These are phyloP conservation scores for Kluyveromyces sp. DNA, from an alignment of 1,139 yeast genomes.

Conservation along the genomic window DNA sequence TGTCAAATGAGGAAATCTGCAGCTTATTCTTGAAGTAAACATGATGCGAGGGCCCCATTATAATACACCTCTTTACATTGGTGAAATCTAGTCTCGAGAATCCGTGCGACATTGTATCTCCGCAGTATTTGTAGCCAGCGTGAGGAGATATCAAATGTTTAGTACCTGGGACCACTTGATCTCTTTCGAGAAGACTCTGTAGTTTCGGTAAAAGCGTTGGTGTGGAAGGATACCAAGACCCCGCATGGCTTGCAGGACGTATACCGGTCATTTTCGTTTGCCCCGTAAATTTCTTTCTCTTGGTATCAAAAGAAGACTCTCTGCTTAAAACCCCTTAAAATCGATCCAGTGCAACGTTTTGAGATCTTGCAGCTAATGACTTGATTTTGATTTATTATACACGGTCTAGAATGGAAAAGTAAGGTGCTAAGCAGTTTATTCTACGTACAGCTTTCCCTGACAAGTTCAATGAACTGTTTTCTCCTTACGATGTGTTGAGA, in stretches of 20 bases:
- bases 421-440: background rate
- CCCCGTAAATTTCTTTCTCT: background rate
- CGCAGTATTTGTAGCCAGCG: constrained; percentile 88
- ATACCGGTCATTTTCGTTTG: constrained; percentile 19
- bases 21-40: constrained; percentile 65
- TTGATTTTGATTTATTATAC: background rate
- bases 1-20: constrained; percentile 45
- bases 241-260: constrained; percentile 76
- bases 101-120: constrained; percentile 68
- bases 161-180: constrained; percentile 43
- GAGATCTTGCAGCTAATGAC: background rate
- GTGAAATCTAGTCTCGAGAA: constrained; percentile 59
- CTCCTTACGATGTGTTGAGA: background rate
- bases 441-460: background rate
- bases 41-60: constrained; percentile 92
- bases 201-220: constrained; percentile 39
- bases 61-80: constrained; percentile 53
- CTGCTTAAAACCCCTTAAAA: background rate
- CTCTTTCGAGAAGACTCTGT: constrained; percentile 35
- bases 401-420: background rate
- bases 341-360: background rate
- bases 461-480: background rate
- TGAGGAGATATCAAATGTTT: constrained; percentile 62
- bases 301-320: too few species aligned
- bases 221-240: constrained; percentile 71